Percentiles rank a stretch among this genome's conserved stretches.
These are phyloP conservation scores for Cystobasidium slooffiae DNA, from an alignment of 1,284 basidiomycete genomes.

Conservation along the genomic window DNA sequence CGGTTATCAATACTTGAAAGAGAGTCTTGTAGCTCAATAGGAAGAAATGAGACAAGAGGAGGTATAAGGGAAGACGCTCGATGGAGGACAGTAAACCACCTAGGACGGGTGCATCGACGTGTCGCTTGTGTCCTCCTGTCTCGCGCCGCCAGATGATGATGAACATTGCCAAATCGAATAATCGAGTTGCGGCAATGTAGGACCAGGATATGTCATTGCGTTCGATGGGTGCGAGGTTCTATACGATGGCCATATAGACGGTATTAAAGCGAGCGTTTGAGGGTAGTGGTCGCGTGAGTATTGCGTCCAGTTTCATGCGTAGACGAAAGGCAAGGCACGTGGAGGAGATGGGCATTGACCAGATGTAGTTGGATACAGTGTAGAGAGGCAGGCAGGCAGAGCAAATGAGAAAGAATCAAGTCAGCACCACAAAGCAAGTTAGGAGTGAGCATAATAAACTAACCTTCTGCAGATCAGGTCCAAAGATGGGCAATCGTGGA, in stretches of 20 bases:
- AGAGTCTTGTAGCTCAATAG: slow-evolving; percentile 37
- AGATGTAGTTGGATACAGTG: background rate
- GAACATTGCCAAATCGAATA: slow-evolving; percentile 45
- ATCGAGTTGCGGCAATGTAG: slow-evolving; percentile 46
- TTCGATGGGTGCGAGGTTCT: slow-evolving; percentile 50
- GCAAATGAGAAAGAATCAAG: background rate
- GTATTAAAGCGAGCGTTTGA: background rate
- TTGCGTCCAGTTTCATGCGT: background rate
- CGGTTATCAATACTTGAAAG: slow-evolving; percentile 35
- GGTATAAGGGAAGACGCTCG: slow-evolving; percentile 33
- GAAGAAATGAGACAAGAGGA: slow-evolving; percentile 40
- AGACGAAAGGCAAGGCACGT: background rate
- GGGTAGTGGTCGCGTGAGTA: background rate
- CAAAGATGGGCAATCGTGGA: slow-evolving; percentile 40
- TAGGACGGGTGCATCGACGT: slow-evolving; percentile 35
- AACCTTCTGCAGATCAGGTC: slow-evolving; percentile 30
- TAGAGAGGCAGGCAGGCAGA: background rate
- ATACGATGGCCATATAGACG: slow-evolving; percentile 18
- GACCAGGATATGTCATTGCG: slow-evolving; percentile 48
- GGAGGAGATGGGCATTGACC: background rate
- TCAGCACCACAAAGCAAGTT: too few relatives aligned
- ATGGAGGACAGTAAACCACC: slow-evolving; percentile 24
- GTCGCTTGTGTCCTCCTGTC: slow-evolving; percentile 32
- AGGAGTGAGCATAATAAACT: too few relatives aligned
- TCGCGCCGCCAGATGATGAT: slow-evolving; percentile 45